phyloP scores from a whole-genome alignment of 768 basidiomycete species.

The Suillus tomentosus region DNA sequence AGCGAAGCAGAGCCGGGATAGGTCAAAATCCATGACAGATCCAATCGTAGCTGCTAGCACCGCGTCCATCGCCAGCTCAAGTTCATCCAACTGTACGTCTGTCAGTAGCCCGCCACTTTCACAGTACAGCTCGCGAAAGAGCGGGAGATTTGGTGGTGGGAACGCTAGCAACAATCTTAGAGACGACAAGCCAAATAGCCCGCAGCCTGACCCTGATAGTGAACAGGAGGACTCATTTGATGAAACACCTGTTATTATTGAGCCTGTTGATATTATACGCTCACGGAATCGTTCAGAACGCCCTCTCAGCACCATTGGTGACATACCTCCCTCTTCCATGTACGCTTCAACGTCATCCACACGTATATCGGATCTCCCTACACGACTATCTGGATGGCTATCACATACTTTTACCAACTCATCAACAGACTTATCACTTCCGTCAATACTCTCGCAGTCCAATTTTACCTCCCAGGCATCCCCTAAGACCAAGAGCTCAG shows the following conservation, averaged over 20 bases:
- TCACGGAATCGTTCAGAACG: slow-evolving; percentile 58
- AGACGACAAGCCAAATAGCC: slow-evolving; percentile 24
- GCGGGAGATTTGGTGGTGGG: slow-evolving; percentile 38
- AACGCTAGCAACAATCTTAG: slow-evolving; percentile 11
- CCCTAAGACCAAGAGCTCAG: slow-evolving; percentile 48
- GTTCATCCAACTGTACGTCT: slow-evolving; percentile 37
- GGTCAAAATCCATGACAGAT: slow-evolving; percentile 55
- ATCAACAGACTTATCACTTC: slow-evolving; percentile 70
- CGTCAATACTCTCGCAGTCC: slow-evolving; percentile 55
- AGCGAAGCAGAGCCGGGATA: slow-evolving; percentile 63
- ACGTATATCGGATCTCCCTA: slow-evolving; percentile 69
- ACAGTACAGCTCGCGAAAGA: slow-evolving; percentile 30
- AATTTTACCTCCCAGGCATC: slow-evolving; percentile 31
- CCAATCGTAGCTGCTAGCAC: slow-evolving; percentile 36
- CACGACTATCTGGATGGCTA: slow-evolving; percentile 79
- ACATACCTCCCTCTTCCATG: slow-evolving; percentile 46
- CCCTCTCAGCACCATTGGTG: slow-evolving; percentile 47
- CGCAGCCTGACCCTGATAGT: slow-evolving; percentile 28
- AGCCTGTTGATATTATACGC: slow-evolving; percentile 57
- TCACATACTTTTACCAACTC: slow-evolving; percentile 76
- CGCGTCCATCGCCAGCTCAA: slow-evolving; percentile 43
- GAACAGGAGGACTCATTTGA: slow-evolving; percentile 39
- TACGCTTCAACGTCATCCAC: slow-evolving; percentile 48
- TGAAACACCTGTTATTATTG: slow-evolving; percentile 68
- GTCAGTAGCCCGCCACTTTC: slow-evolving; percentile 34